Conservation (phyloP, 2,329 filamentous ascomycete species). For the Albifimbria verrucaria region DNA sequence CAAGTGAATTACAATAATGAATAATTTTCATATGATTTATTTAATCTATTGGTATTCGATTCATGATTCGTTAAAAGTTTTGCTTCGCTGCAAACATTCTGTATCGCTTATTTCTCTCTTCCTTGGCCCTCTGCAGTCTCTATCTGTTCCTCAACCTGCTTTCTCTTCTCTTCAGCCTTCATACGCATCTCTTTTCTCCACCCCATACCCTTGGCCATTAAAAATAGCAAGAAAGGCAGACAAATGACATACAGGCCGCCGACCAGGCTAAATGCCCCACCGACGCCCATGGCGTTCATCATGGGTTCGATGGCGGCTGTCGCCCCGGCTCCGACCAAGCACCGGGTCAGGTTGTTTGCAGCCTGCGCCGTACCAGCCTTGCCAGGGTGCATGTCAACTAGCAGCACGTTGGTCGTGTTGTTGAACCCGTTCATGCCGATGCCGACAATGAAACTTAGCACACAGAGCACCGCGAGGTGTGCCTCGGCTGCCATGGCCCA, state of each 20-base stretch:
- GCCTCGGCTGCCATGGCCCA: constrained; percentile 44
- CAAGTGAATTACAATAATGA: not conserved
- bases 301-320: constrained; percentile 51
- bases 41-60: not conserved
- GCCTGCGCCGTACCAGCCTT: constrained; percentile 52
- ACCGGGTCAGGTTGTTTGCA: constrained; percentile 54
- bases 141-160: constrained; percentile 6
- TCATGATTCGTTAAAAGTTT: no score
- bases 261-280: constrained; percentile 49
- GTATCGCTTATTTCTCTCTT: not conserved
- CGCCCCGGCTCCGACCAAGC: constrained; percentile 50
- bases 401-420: constrained; percentile 48
- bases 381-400: constrained; percentile 54
- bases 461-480: constrained; percentile 42
- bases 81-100: not conserved
- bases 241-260: constrained; percentile 38
- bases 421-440: constrained; percentile 51
- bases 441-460: constrained; percentile 45
- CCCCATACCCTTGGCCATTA: constrained; percentile 38
- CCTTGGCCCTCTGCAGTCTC: not conserved
- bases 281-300: constrained; percentile 46
- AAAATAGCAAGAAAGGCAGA: constrained; percentile 34
- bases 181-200: constrained; percentile 37
- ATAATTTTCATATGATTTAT: not conserved
- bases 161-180: constrained; percentile 20